Evolutionary conservation across 768 basidiomycete species (phyloP).

Genomic region (Nevesoporus exiguus): DNA sequence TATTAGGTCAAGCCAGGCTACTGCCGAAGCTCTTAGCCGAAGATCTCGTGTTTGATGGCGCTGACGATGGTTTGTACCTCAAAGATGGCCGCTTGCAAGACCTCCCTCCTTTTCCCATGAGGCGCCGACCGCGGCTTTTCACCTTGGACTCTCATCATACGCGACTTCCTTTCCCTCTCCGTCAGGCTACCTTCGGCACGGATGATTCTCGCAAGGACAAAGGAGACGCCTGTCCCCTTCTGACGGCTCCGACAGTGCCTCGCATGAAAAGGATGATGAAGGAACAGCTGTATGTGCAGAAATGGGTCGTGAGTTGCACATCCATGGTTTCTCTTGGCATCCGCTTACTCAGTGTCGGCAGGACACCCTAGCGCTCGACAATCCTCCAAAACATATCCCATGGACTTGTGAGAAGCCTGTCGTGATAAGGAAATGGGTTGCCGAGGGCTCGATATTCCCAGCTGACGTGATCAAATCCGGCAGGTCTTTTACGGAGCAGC

Average conservation of each 20-base stretch:
- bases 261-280: constrained; percentile 35
- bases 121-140: constrained; percentile 28
- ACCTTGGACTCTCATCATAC: constrained; percentile 21
- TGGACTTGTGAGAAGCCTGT: constrained; percentile 26
- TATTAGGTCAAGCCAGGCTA: constrained; percentile 11
- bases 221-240: constrained; percentile 10
- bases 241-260: constrained; percentile 34
- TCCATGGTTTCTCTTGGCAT: not conserved
- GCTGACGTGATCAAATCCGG: constrained; percentile 11
- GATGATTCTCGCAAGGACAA: constrained; percentile 20
- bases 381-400: constrained; percentile 29
- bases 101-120: constrained; percentile 32
- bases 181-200: constrained; percentile 18
- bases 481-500: constrained; percentile 4
- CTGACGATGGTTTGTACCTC: constrained; percentile 4
- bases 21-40: constrained; percentile 23
- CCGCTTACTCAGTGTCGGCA: constrained; percentile 12
- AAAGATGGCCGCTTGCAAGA: constrained; percentile 18
- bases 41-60: constrained; percentile 16
- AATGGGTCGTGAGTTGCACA: constrained; percentile 33
- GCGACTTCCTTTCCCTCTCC: constrained; percentile 23
- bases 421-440: constrained; percentile 25
- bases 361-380: constrained; percentile 17
- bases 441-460: constrained; percentile 31
- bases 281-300: constrained; percentile 33